Evolutionary conservation across 225 moss, liverwort and hornwort genomes (phyloP).

Genomic region (Pseudoscleropodium purum): DNA sequence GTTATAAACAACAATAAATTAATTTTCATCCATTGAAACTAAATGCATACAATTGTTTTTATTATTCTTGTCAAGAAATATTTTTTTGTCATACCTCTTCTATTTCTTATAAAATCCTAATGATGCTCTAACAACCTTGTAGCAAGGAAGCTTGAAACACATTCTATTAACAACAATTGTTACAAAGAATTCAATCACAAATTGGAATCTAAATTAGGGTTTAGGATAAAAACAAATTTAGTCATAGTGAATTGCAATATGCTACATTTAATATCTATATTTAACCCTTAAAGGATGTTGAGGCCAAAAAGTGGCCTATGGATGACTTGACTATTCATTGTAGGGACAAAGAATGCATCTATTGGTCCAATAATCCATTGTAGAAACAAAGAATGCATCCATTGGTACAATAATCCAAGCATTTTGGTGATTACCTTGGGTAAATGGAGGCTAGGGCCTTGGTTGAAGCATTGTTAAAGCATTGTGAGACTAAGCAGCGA

Average conservation of each 20-base stretch:
- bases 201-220: neutral
- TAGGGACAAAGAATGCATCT: no score
- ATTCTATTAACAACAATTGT: neutral
- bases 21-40: neutral
- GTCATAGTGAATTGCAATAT: neutral
- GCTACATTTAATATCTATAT: neutral
- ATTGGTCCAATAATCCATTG: no score
- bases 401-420: no score
- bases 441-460: no score
- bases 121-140: neutral
- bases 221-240: neutral
- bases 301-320: no score
- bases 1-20: neutral
- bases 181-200: neutral
- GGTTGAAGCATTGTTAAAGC: no score
- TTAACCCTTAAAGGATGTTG: no score
- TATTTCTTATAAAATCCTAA: neutral
- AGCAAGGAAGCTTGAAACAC: neutral
- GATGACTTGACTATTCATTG: no score
- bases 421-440: no score
- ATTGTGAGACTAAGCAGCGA: rapidly evolving
- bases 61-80: neutral
- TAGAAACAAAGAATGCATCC: no score
- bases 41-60: no score
- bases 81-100: neutral